phyloP scores from a whole-genome alignment of 2,329 filamentous ascomycete genomes.

The Trichoderma atrobrunneum region DNA sequence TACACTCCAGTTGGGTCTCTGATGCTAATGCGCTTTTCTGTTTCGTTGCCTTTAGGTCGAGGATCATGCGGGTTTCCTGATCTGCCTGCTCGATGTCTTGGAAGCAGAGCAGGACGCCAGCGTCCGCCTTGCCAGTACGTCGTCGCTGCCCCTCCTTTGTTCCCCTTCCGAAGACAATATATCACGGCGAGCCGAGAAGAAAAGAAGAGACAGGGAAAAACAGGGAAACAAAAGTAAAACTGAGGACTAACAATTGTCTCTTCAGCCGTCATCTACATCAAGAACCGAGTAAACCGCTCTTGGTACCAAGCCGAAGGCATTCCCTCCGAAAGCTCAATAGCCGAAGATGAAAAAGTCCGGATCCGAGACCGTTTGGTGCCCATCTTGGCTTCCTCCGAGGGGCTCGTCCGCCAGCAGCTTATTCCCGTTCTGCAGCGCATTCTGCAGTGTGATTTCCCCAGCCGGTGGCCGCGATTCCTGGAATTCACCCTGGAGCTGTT shows the following conservation, averaged over 20 bases:
- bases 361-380: constrained; percentile 88
- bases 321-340: constrained; percentile 69
- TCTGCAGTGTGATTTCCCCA: constrained; percentile 90
- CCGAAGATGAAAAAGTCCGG: constrained; percentile 83
- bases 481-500: constrained; percentile 87
- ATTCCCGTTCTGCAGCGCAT: constrained; percentile 95
- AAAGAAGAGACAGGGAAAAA: background rate
- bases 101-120: constrained; percentile 82
- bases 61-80: constrained; percentile 83
- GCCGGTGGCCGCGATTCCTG: constrained; percentile 91
- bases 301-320: constrained; percentile 79
- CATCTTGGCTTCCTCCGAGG: constrained; percentile 75
- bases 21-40: constrained; percentile 23
- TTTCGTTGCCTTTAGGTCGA: constrained; percentile 65
- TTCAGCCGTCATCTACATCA: constrained; percentile 91
- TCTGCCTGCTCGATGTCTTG: constrained; percentile 85
- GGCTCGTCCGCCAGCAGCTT: constrained; percentile 85
- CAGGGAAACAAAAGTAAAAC: background rate
- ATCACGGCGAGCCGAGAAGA: background rate
- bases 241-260: constrained; percentile 18
- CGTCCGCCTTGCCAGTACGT: constrained; percentile 84
- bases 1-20: background rate
- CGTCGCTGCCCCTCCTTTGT: constrained; percentile 21
- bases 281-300: constrained; percentile 92
- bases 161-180: background rate